phyloP scores from a whole-genome alignment of 2,329 filamentous ascomycete genomes.

The Tolypocladium endophyticum region DNA sequence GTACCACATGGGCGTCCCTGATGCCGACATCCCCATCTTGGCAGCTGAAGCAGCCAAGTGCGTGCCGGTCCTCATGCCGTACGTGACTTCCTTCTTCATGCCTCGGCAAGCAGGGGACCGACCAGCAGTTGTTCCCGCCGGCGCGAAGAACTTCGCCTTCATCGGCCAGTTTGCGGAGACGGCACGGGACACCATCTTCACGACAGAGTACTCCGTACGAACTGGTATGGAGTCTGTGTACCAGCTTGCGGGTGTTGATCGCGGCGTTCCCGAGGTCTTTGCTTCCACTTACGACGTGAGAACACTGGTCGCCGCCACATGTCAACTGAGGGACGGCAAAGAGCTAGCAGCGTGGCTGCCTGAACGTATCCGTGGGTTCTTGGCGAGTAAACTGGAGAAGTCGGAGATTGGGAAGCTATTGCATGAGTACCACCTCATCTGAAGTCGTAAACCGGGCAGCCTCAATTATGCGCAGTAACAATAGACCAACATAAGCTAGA shows the following conservation, averaged over 20 bases:
- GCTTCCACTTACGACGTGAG: background rate
- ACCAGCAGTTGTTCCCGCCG: background rate
- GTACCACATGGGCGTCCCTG: background rate
- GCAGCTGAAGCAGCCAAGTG: background rate
- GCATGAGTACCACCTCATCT: background rate
- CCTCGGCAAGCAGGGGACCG: background rate
- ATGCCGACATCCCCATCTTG: background rate
- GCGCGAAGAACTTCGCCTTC: background rate
- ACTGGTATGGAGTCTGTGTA: conserved; percentile 27
- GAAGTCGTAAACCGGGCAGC: background rate
- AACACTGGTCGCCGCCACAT: background rate
- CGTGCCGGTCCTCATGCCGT: background rate
- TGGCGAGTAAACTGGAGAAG: background rate
- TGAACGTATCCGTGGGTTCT: background rate
- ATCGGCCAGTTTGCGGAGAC: background rate
- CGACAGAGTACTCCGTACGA: conserved; percentile 22
- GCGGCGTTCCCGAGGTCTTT: background rate
- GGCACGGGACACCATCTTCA: conserved; percentile 3
- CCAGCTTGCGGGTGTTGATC: conserved; percentile 4
- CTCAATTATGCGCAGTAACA: background rate
- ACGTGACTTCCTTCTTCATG: background rate
- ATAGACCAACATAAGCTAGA: background rate
- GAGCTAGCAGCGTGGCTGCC: background rate
- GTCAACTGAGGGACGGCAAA: background rate
- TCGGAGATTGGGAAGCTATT: background rate